These are phyloP conservation scores for Ascobolus immersus DNA, from an alignment of 495 filamentous ascomycete genomes.

Conservation along the genomic window DNA sequence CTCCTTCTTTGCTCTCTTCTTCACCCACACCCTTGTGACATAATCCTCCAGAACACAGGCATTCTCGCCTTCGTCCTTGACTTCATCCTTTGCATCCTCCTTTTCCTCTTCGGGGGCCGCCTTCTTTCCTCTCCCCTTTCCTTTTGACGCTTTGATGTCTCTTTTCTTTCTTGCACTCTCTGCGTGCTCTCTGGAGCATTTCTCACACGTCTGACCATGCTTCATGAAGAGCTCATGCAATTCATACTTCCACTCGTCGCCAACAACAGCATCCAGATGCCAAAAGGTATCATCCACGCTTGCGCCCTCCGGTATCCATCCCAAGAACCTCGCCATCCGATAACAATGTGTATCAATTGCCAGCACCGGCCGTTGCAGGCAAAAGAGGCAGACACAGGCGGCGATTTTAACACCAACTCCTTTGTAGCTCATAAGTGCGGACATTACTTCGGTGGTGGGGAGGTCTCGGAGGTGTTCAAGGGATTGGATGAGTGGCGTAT, in stretches of 20 bases:
- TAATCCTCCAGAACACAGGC: conserved; percentile 9
- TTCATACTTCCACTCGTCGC: conserved; percentile 65
- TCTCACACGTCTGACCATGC: conserved; percentile 57
- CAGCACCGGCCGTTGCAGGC: conserved; percentile 49
- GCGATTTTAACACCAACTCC: conserved; percentile 86
- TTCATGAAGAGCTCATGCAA: conserved; percentile 69
- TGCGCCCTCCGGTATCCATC: conserved; percentile 46
- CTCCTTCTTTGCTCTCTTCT: background rate
- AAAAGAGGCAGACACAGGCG: conserved; percentile 62
- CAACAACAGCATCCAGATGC: conserved; percentile 59
- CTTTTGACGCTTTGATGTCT: background rate
- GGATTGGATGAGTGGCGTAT: no score
- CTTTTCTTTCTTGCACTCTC: background rate
- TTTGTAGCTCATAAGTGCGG: conserved; percentile 44
- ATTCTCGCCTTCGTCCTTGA: conserved; percentile 6
- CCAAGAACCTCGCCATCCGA: conserved; percentile 57
- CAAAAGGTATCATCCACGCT: conserved; percentile 45
- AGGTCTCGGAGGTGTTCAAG: conserved; percentile 56
- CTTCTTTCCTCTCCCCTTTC: conserved; percentile 13
- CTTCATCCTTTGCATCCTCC: conserved; percentile 5
- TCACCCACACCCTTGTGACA: conserved; percentile 4
- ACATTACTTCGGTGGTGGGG: conserved; percentile 41
- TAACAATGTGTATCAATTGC: conserved; percentile 73
- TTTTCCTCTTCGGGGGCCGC: conserved; percentile 11
- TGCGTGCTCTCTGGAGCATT: conserved; percentile 43